Base-by-base conservation (phyloP, 1,284 basidiomycete genomes). In the Trametes pubescens region DNA sequence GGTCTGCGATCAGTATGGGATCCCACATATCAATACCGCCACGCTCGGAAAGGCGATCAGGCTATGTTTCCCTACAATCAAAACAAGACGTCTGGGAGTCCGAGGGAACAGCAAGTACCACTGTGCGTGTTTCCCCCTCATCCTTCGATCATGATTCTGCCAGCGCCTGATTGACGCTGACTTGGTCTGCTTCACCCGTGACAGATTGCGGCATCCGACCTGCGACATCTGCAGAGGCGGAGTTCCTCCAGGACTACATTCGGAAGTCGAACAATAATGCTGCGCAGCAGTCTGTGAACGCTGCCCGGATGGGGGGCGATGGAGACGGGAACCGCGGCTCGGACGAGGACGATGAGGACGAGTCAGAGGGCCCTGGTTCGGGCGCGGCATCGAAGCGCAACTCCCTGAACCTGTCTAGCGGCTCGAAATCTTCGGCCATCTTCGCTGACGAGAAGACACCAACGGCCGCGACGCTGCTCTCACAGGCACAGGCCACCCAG, bases 101-200 rank as follows among this genome's bases (percentile, higher is more conserved):
- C 83, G 95, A 76, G 95, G 95, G 60, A 95, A 96, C 81, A 94
- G 89, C 80, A 94, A 95, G 83, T 95, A 95, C 80, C 93, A 95
- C 77, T 95, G 92, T 94, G 71, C 74, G 89, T 85, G 35, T 16
- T 59, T 67, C 21, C 34, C 46, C 35, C 66, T 35, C 55, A 53
- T 53, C 40, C 60, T 63, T 69, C 64, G 69, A 74, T 77, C 73
- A 74, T 66, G 59, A 67, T 70, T 68, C 68, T 69, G 66, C 67
- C 71, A 68, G 61, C 61, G 63, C 57, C 65, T 76, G 73, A 76
- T 78, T 76, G 63, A 75, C 78, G 65, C 73, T 68, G 71, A 75
- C 72, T 57, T 37, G 34, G 29, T 18, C 59, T 61, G 59, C 44
- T 38, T 37, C 40, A 37, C 52, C 35, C 61, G 71, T 70, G 65